These are phyloP conservation scores for Apiosordaria backusii DNA, from an alignment of 495 filamentous ascomycete genomes.

Conservation along the genomic window DNA sequence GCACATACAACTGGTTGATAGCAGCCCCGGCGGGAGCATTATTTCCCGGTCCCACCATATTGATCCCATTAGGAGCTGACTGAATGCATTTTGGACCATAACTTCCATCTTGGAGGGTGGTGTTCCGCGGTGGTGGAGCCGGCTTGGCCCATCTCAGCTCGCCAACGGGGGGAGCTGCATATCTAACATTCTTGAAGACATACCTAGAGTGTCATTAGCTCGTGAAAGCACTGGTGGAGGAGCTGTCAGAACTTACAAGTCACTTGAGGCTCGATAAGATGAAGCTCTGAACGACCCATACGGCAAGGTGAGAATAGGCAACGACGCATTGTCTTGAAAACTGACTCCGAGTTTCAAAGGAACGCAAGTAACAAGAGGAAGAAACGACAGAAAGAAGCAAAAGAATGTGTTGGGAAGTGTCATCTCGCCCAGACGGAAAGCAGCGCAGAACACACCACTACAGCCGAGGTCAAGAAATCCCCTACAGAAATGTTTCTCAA, in stretches of 20 bases:
- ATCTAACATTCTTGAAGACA: conserved; percentile 56
- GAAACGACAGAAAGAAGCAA: background rate
- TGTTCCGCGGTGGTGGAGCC: conserved; percentile 43
- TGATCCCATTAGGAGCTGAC: conserved; percentile 36
- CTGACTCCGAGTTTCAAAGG: conserved; percentile 20
- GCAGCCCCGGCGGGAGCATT: conserved; percentile 35
- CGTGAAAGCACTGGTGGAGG: background rate
- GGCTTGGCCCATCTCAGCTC: conserved; percentile 56
- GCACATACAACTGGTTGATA: conserved; percentile 36
- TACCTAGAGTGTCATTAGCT: conserved; percentile 30
- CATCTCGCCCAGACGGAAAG: background rate
- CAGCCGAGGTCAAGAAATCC: no score
- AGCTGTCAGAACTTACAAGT: conserved; percentile 18
- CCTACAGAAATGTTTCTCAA: background rate
- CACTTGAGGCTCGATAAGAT: conserved; percentile 17
- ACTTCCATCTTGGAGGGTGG: conserved; percentile 49
- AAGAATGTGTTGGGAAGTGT: background rate
- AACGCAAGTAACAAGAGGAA: conserved; percentile 7
- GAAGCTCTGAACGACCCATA: conserved; percentile 32
- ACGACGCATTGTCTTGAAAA: conserved; percentile 14
- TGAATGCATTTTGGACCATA: conserved; percentile 46
- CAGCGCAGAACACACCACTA: background rate
- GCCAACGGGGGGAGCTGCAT: conserved; percentile 53
- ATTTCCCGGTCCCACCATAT: conserved; percentile 36
- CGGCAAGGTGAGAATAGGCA: conserved; percentile 27